Percentiles rank a stretch among this genome's conserved stretches.
phyloP scores from a whole-genome alignment of 306 rosid genomes.

The Malus sieversii region DNA sequence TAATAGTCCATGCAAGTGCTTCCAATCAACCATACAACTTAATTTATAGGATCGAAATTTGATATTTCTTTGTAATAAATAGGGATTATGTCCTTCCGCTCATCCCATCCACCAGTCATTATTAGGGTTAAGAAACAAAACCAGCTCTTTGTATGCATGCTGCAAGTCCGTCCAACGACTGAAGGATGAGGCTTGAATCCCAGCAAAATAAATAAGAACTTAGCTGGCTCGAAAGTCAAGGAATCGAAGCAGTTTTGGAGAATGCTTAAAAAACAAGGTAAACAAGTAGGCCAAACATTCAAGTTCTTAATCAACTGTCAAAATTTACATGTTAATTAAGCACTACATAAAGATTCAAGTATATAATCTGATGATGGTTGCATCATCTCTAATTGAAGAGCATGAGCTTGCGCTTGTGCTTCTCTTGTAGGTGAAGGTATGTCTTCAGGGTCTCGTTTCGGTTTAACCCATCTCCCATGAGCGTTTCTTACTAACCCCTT shows the following conservation, averaged over 20 bases:
- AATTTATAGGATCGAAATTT: slow-evolving; percentile 11
- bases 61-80: slow-evolving; percentile 23
- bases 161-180: slow-evolving; percentile 4
- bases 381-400: slow-evolving; percentile 8
- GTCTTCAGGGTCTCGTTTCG: slow-evolving; percentile 52
- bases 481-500: slow-evolving; percentile 53
- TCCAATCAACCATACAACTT: slow-evolving; percentile 18
- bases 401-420: slow-evolving; percentile 4
- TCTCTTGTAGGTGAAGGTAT: slow-evolving; percentile 47
- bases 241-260: slow-evolving; percentile 51
- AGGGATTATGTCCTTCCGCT: slow-evolving; percentile 20
- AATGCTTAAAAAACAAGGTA: too few species aligned
- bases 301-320: not conserved
- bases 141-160: slow-evolving; percentile 11
- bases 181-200: slow-evolving; percentile 7
- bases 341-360: slow-evolving; percentile 1
- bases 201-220: not conserved
- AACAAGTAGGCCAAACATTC: not conserved
- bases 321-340: not conserved
- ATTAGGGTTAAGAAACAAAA: slow-evolving; percentile 18
- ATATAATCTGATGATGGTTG: slow-evolving; percentile 12
- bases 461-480: slow-evolving; percentile 75
- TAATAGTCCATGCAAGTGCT: not conserved
- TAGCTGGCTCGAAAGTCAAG: slow-evolving; percentile 71
- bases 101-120: slow-evolving; percentile 11